A percentile compares a stretch with the other conserved stretches of the same genome.
Evolutionary conservation across 257 asterid species (phyloP).

Genomic region (Parsonsia alboflavescens): DNA sequence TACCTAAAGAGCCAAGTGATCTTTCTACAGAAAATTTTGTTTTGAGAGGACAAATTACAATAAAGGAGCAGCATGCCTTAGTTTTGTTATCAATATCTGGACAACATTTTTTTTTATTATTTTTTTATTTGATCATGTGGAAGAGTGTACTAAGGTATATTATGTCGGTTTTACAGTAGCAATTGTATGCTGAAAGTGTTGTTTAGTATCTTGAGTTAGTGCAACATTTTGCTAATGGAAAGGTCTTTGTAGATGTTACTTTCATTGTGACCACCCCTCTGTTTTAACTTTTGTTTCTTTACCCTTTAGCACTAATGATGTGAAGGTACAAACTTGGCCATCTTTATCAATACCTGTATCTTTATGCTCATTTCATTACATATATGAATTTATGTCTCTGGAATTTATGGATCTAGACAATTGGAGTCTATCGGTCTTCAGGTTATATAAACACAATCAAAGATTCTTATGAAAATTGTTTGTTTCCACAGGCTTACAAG

Average conservation of each 20-base stretch:
- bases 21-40: neutral
- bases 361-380: neutral
- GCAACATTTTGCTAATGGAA: neutral
- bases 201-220: neutral
- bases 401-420: slow-evolving; percentile 3
- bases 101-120: neutral
- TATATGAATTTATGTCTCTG: neutral
- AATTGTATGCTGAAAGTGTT: neutral
- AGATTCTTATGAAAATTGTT: slow-evolving; percentile 1
- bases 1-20: neutral
- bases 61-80: neutral
- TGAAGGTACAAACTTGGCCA: neutral
- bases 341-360: neutral
- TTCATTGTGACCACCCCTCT: neutral
- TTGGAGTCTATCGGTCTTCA: neutral
- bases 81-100: neutral
- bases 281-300: neutral
- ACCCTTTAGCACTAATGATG: neutral
- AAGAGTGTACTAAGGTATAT: neutral
- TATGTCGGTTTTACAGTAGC: neutral
- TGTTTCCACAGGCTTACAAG: slow-evolving; percentile 44
- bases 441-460: neutral
- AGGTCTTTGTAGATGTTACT: neutral
- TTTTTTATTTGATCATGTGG: neutral
- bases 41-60: neutral